phyloP scores from a whole-genome alignment of 768 basidiomycete species.

The Suillus americanus region DNA sequence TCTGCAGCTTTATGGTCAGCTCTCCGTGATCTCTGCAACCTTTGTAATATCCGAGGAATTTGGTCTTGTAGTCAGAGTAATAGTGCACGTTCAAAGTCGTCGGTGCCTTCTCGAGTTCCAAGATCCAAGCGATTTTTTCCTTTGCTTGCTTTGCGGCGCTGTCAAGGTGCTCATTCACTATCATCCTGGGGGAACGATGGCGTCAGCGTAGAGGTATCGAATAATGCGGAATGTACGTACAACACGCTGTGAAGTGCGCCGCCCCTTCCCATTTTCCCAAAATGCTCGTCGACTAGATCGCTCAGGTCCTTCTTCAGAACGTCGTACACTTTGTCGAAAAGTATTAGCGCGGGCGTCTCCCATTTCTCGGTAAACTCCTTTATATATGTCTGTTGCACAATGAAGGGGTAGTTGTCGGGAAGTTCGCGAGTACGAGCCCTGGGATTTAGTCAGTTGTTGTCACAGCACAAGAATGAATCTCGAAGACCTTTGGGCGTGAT shows the following conservation, averaged over 20 bases:
- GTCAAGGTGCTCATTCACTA: conserved; percentile 52
- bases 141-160: conserved; percentile 39
- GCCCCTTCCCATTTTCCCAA: conserved; percentile 52
- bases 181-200: conserved; percentile 33
- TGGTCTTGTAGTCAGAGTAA: conserved; percentile 45
- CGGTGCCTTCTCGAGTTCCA: conserved; percentile 48
- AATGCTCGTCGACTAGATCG: conserved; percentile 47
- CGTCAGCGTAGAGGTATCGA: not conserved
- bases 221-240: not conserved
- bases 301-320: conserved; percentile 41
- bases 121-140: conserved; percentile 46
- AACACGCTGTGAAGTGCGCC: conserved; percentile 46
- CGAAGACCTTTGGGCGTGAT: conserved; percentile 42
- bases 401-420: conserved; percentile 64
- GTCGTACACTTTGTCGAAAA: conserved; percentile 42
- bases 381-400: conserved; percentile 56
- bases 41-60: conserved; percentile 52
- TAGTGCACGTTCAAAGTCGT: conserved; percentile 55
- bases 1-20: conserved; percentile 12
- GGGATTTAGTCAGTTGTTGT: not conserved
- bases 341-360: conserved; percentile 42
- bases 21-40: conserved; percentile 18
- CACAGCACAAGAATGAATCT: not conserved
- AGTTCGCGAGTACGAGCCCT: conserved; percentile 74
- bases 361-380: conserved; percentile 43